A percentile compares a stretch with the other conserved stretches of the same genome.
phyloP scores from a whole-genome alignment of 805 yeast species.

The Hanseniaspora occidentalis region DNA sequence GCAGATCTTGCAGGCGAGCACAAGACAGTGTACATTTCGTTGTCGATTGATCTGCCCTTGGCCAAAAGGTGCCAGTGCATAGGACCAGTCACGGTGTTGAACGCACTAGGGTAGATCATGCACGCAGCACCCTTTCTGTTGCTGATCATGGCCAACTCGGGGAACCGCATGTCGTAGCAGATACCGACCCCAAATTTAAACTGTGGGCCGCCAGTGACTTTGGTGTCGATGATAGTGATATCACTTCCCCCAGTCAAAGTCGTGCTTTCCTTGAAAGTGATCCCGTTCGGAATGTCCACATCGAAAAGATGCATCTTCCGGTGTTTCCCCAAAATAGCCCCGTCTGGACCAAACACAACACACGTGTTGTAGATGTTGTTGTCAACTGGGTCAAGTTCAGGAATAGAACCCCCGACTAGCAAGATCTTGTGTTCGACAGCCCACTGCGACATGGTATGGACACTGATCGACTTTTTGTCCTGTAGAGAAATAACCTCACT shows the following conservation, averaged over 20 bases:
- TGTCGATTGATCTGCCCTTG: constrained; percentile 62
- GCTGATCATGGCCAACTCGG: constrained; percentile 63
- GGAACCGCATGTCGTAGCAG: constrained; percentile 72
- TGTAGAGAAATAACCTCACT: constrained; percentile 81
- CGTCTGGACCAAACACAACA: constrained; percentile 56
- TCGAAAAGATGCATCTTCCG: constrained; percentile 88
- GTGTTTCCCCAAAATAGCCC: constrained; percentile 75
- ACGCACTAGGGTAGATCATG: constrained; percentile 75
- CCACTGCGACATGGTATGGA: constrained; percentile 44
- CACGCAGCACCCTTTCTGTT: constrained; percentile 58
- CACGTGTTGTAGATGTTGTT: constrained; percentile 60
- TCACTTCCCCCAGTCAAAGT: constrained; percentile 69
- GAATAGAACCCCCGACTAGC: constrained; percentile 86
- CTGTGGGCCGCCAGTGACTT: constrained; percentile 10
- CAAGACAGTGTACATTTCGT: constrained; percentile 56
- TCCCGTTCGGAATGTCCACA: constrained; percentile 83
- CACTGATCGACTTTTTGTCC: constrained; percentile 31
- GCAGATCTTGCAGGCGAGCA: constrained; percentile 85
- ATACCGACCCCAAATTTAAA: constrained; percentile 76
- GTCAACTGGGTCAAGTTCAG: constrained; percentile 52
- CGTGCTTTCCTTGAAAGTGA: constrained; percentile 72
- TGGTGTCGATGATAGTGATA: constrained; percentile 44
- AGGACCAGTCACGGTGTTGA: constrained; percentile 77
- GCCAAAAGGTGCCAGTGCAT: constrained; percentile 73
- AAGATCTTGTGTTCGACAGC: constrained; percentile 55